Evolutionary conservation across 2,329 filamentous ascomycete genomes (phyloP), one percentile per base, ranked within the genome.

Genomic region (Microcyclospora tardicrescens): DNA sequence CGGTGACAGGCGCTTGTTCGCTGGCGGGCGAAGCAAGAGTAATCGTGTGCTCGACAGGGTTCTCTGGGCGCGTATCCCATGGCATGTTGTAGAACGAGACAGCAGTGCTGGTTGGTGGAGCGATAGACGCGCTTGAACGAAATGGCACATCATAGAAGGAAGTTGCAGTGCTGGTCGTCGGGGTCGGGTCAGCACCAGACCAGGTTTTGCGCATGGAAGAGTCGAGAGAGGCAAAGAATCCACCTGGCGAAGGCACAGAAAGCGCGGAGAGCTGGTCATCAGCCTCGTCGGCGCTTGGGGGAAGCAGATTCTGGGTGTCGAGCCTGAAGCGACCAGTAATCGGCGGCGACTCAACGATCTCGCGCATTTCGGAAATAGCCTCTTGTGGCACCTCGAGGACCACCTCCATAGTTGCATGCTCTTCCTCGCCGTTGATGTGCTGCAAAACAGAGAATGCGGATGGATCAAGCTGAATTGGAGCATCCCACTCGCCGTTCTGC

Each of bases 81-180:
- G 87, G 86, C 16, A 81, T 71, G 44, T 80, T 78, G 64, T 96
- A 95, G 54, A 95, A 96, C 41, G 81, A 78, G 57, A 93, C 84
- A 5, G 89, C 89, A 13, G 82, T 87, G 16, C 85, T 85, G 2
- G 89, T 94, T 0, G 86, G 86, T 1, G 86, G 84, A 12, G 44
- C 13, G 1, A 44, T 36, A n/a, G 32, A 35, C 12, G 33, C 34
- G 14, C 38, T 38, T 62, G 62, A 47, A 68, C 71, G 50, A 80
- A 86, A 95, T 2, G 87, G 86, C 19, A 81, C 72, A 45, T 81
- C 79, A 63, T 96, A 96, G 54, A 95, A 96, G 45, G 81, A 77
- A 57, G 94, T 84, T 9, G 89, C 89, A n/a, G 81, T 86, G 24
- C 85, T 84, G 1, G 89, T 94, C 0, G 84, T 89, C 1, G 86